Base-by-base conservation (phyloP, 2,329 filamentous ascomycete species). In the Lithohypha guttulata region DNA sequence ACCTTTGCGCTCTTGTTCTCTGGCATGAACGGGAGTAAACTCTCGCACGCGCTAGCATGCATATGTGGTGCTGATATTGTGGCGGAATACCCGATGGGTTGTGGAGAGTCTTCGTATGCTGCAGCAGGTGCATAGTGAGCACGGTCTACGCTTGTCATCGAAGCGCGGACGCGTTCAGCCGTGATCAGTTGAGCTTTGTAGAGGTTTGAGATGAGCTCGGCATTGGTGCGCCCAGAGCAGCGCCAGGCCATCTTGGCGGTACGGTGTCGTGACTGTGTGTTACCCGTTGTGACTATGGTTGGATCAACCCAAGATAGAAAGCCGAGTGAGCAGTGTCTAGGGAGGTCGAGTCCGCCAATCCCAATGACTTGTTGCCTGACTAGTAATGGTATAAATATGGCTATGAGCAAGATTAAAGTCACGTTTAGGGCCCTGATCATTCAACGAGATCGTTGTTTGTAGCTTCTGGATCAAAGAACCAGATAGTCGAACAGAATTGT, bases 121-220 rank as follows among this genome's bases (percentile, higher is more conserved):
- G 59, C 59, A 13, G 39, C 45, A 1, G 50, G 45, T 15, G 44
- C 47, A 62, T 89, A 96, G 61, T 96, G 75, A 0, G 75, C 86
- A 45, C 91, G 77, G 61, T 98, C 89, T 55, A 96, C 85, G 79
- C 86, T 41, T 31, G 82, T 63, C 69, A 96, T 93, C 40, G 89
- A 87, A n/a, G 75, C 68, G 53, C 79, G 82, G 22, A 93, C 83
- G 17, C 71, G 65, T 3, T 73, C 62, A 45, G 77, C 73, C n/a
- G 70, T 79, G 49, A 96, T 86, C 38, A 96, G 68, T 2, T 72
- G 71, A 51, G 82, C 75, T 27, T 63, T 68, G 57, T 68, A 78
- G 42, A 98, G 70, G 57, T 94, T 94, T 50, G 79, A 72, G 45
- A 96, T 69, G 34, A 98, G 70, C 41, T 78, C 77, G 27, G 64